Conservation (phyloP, 371 early-diverging fungal genomes). For the Mucor velutinosus region DNA sequence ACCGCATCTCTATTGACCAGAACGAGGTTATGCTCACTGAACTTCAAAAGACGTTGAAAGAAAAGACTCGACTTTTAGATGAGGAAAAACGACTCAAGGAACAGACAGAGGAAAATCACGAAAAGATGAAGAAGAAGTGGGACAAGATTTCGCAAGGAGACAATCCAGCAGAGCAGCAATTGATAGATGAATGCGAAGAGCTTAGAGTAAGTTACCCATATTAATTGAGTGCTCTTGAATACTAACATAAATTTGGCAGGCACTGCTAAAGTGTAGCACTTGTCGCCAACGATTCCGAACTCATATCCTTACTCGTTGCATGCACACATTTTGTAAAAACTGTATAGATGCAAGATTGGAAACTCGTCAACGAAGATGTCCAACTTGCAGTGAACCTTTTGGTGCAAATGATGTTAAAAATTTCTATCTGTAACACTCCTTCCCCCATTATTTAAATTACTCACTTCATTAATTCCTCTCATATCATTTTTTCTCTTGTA, state of each 20-base stretch:
- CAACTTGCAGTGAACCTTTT: constrained; percentile 94
- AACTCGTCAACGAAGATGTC: constrained; percentile 97
- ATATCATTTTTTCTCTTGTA: too few species aligned
- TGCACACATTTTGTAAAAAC: constrained; percentile 96
- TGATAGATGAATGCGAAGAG: constrained; percentile 51
- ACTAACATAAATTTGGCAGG: constrained; percentile 44
- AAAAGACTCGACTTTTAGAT: constrained; percentile 58
- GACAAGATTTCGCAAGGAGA: constrained; percentile 54
- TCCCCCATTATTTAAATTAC: background rate
- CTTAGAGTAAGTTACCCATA: constrained; percentile 31
- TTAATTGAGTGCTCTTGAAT: constrained; percentile 1
- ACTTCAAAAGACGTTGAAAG: constrained; percentile 51
- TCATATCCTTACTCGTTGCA: constrained; percentile 84
- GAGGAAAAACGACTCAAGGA: constrained; percentile 57
- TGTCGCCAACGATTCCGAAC: constrained; percentile 87
- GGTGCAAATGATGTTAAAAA: constrained; percentile 88
- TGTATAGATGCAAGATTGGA: constrained; percentile 92
- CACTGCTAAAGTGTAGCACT: constrained; percentile 85
- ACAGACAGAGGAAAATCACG: constrained; percentile 57
- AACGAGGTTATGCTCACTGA: constrained; percentile 16
- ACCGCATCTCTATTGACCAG: constrained; percentile 22
- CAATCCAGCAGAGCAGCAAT: constrained; percentile 55
- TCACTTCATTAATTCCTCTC: background rate
- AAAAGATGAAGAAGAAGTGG: constrained; percentile 58
- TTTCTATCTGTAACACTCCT: constrained; percentile 76